Evolutionary conservation across 306 rosid genomes (phyloP).

Genomic region (Malus fusca): DNA sequence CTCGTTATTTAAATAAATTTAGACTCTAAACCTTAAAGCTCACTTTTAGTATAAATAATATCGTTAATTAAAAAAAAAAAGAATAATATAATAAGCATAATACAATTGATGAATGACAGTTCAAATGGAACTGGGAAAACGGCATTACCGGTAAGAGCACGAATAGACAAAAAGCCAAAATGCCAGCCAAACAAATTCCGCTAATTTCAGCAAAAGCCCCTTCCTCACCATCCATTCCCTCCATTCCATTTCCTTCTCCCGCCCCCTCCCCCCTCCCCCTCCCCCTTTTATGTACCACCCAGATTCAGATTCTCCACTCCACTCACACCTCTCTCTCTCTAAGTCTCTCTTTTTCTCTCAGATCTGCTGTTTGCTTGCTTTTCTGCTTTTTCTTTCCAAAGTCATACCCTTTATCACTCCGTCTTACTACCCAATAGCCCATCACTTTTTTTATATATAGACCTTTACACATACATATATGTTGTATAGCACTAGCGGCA

Average conservation of each 20-base stretch:
- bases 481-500: not conserved
- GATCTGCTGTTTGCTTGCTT: conserved; percentile 2
- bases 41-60: too few species aligned
- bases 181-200: conserved; percentile 21
- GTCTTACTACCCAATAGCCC: not conserved
- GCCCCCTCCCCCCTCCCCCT: not conserved
- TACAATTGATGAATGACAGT: not conserved
- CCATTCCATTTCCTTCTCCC: not conserved
- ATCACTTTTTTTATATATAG: not conserved
- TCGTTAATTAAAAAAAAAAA: too few species aligned
- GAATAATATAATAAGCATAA: not conserved
- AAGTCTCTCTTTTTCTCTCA: not conserved
- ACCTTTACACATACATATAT: not conserved
- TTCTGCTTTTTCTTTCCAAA: conserved; percentile 14
- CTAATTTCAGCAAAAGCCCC: conserved; percentile 14
- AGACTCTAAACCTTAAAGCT: too few species aligned
- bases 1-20: too few species aligned
- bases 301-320: conserved; percentile 59
- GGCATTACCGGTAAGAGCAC: conserved; percentile 14
- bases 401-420: conserved; percentile 10
- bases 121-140: conserved; percentile 6
- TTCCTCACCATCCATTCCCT: conserved; percentile 54
- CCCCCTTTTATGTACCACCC: conserved; percentile 33
- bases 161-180: conserved; percentile 16
- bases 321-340: not conserved